A percentile compares a stretch with the other conserved stretches of the same genome.
These are phyloP conservation scores for Rosa chinensis DNA, from an alignment of 306 rosid species.

Conservation along the genomic window DNA sequence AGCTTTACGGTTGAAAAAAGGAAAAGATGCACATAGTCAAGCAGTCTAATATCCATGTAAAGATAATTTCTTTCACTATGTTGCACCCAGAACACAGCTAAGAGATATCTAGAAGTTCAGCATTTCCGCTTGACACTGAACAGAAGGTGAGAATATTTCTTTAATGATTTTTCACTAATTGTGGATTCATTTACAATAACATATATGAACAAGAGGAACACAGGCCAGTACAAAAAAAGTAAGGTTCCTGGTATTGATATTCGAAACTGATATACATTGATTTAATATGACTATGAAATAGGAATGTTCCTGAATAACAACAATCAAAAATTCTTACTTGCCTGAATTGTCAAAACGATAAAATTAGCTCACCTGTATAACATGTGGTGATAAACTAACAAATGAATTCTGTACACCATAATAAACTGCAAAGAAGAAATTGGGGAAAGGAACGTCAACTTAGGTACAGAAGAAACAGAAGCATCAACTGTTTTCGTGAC, in stretches of 20 bases:
- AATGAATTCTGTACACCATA: constrained; percentile 78
- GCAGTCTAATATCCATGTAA: background rate
- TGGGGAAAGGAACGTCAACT: constrained; percentile 22
- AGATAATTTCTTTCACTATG: background rate
- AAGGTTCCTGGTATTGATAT: background rate
- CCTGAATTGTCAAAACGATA: background rate
- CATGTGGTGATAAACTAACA: constrained; percentile 66
- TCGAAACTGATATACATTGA: background rate
- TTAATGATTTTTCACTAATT: too few relatives aligned
- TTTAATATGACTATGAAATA: background rate
- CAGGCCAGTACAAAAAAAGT: background rate
- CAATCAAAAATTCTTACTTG: background rate
- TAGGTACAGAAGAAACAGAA: constrained; percentile 27
- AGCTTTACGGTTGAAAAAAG: background rate
- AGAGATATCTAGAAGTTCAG: background rate
- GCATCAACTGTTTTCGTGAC: constrained; percentile 4
- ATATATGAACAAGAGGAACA: background rate
- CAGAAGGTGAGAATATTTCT: background rate
- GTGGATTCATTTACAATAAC: too few relatives aligned
- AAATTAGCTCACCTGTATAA: constrained; percentile 62
- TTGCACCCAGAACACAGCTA: background rate
- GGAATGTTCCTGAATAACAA: background rate
- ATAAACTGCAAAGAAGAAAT: constrained; percentile 57
- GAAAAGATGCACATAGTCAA: background rate
- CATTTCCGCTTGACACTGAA: background rate